Evolutionary conservation across 2,329 filamentous ascomycete species (phyloP).

Genomic region (Chalara sp.): DNA sequence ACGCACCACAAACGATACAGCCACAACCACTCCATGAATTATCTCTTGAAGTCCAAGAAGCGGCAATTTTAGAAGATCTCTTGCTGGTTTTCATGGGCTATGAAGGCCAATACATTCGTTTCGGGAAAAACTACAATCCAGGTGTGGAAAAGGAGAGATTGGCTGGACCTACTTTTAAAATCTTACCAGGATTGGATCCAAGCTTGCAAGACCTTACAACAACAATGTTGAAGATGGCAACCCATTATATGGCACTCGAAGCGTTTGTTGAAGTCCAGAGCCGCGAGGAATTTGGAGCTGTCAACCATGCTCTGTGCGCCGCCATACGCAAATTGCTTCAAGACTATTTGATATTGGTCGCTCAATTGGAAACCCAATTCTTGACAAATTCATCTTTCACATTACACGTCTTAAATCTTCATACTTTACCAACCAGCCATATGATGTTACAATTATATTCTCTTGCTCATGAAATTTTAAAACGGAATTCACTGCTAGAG

Average conservation of each 20-base stretch:
- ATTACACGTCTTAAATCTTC: conserved; percentile 85
- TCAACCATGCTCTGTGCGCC: conserved; percentile 95
- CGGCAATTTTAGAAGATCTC: conserved; percentile 80
- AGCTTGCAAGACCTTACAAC: conserved; percentile 81
- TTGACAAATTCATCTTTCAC: conserved; percentile 86
- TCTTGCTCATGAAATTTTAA: conserved; percentile 79
- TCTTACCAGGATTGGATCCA: conserved; percentile 79
- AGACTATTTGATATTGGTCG: conserved; percentile 88
- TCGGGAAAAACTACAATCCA: conserved; percentile 75
- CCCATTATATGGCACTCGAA: conserved; percentile 85
- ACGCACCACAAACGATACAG: conserved; percentile 62
- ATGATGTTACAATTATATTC: conserved; percentile 88
- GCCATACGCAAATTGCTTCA: conserved; percentile 86
- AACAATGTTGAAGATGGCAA: conserved; percentile 90
- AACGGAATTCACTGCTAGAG: conserved; percentile 80
- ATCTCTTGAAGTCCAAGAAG: conserved; percentile 76
- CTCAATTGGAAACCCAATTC: conserved; percentile 89
- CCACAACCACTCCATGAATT: conserved; percentile 63
- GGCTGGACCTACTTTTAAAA: conserved; percentile 72
- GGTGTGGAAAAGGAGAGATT: conserved; percentile 80
- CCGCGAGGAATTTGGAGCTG: conserved; percentile 83
- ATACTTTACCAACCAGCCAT: conserved; percentile 83
- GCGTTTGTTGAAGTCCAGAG: conserved; percentile 93
- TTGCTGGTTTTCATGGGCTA: conserved; percentile 97
- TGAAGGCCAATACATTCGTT: conserved; percentile 95